These are phyloP conservation scores for Cyphellophora europaea DNA, from an alignment of 2,329 filamentous ascomycete species.

Conservation along the genomic window DNA sequence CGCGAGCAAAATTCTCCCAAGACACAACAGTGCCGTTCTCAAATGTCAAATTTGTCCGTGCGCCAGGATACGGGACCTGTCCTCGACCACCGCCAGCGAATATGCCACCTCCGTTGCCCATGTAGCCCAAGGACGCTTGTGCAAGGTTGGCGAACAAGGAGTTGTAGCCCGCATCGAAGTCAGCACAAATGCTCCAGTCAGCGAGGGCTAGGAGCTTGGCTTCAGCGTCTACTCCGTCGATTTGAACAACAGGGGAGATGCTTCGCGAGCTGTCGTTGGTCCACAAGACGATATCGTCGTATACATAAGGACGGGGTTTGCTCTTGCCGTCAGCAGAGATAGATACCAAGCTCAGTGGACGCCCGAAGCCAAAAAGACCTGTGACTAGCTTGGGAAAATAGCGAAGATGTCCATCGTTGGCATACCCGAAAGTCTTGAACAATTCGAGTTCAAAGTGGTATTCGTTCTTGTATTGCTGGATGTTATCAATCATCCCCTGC, in stretches of 20 bases:
- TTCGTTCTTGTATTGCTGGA: slow-evolving; percentile 44
- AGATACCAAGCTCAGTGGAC: slow-evolving; percentile 3
- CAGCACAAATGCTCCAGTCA: slow-evolving; percentile 11
- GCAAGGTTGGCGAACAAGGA: slow-evolving; percentile 19
- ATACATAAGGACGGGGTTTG: slow-evolving; percentile 6
- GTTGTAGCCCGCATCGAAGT: slow-evolving; percentile 26
- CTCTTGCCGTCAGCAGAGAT: slow-evolving; percentile 9
- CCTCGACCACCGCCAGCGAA: slow-evolving; percentile 7
- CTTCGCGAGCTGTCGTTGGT: slow-evolving; percentile 6
- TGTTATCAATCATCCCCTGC: too few species aligned
- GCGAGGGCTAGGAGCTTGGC: slow-evolving; percentile 20
- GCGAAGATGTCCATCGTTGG: slow-evolving; percentile 53
- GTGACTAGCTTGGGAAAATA: slow-evolving; percentile 21
- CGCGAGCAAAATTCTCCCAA: slow-evolving; percentile 20
- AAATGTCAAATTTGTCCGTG: slow-evolving; percentile 22
- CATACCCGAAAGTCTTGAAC: slow-evolving; percentile 41
- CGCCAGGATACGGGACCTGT: slow-evolving; percentile 20
- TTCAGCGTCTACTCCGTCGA: slow-evolving; percentile 23
- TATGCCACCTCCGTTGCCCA: slow-evolving; percentile 1
- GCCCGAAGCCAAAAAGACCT: slow-evolving; percentile 2
- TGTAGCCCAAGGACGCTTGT: slow-evolving; percentile 1
- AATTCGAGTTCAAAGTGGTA: slow-evolving; percentile 49
- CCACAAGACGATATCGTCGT: not conserved
- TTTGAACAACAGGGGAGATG: slow-evolving; percentile 21
- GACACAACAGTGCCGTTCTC: slow-evolving; percentile 22